A percentile compares a stretch with the other conserved stretches of the same genome.
Conservation (phyloP, 495 filamentous ascomycete species). For the Viridothelium virens region DNA sequence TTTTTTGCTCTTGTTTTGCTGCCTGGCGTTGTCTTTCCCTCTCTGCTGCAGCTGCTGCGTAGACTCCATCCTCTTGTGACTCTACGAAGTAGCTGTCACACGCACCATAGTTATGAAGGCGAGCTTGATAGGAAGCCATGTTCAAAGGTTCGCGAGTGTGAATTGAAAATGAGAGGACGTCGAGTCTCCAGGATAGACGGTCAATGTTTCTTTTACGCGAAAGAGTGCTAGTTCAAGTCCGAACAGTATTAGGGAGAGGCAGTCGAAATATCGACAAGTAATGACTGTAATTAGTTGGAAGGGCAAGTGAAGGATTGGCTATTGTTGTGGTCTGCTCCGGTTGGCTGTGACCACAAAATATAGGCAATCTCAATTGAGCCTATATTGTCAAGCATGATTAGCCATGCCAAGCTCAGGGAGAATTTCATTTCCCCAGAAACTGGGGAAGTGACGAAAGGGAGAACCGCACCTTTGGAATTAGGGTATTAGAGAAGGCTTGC, state of each 20-base stretch:
- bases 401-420: not conserved
- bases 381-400: constrained; percentile 20
- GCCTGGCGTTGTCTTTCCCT: constrained; percentile 68
- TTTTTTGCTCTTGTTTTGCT: constrained; percentile 68
- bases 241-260: constrained; percentile 24
- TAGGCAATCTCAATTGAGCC: constrained; percentile 21
- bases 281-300: constrained; percentile 47
- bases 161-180: constrained; percentile 36
- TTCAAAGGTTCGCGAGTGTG: constrained; percentile 41
- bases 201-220: constrained; percentile 1
- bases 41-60: constrained; percentile 34
- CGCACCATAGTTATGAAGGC: constrained; percentile 30
- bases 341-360: constrained; percentile 29
- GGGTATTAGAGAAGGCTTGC: constrained; percentile 17
- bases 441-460: constrained; percentile 14
- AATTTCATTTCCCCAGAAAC: constrained; percentile 19
- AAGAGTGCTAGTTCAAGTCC: constrained; percentile 15
- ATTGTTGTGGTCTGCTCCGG: constrained; percentile 19
- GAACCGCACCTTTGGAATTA: constrained; percentile 30
- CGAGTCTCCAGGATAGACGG: constrained; percentile 35
- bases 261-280: constrained; percentile 17
- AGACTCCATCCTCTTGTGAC: constrained; percentile 45
- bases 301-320: constrained; percentile 25
- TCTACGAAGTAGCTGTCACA: constrained; percentile 88
- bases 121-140: constrained; percentile 40